Percentiles rank a stretch among this genome's conserved stretches.
Evolutionary conservation across 2,329 filamentous ascomycete species (phyloP).

Genomic region (Thelonectria discophora): DNA sequence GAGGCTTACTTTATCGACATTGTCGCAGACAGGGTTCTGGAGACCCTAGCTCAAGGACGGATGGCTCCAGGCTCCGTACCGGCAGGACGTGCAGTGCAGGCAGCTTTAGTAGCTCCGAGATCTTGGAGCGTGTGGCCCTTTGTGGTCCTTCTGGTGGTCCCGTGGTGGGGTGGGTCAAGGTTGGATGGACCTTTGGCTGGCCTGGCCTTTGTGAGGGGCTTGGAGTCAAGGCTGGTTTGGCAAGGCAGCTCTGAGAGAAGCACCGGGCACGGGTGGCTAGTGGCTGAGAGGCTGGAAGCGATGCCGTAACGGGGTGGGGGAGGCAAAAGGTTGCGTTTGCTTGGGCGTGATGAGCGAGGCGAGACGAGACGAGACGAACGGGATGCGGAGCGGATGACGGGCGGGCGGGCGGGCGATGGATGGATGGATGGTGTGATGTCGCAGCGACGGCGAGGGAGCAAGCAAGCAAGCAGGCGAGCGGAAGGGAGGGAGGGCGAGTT

Average conservation of each 20-base stretch:
- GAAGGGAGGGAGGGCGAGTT: not conserved
- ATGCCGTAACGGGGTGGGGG: slow-evolving; percentile 44
- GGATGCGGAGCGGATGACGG: slow-evolving; percentile 25
- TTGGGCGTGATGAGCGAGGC: slow-evolving; percentile 14
- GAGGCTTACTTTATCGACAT: slow-evolving; percentile 66
- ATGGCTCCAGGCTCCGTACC: slow-evolving; percentile 45
- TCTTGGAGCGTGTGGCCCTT: slow-evolving; percentile 43
- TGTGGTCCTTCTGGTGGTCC: slow-evolving; percentile 39
- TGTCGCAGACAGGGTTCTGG: slow-evolving; percentile 49
- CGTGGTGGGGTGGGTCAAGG: slow-evolving; percentile 40
- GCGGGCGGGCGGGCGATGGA: slow-evolving; percentile 11
- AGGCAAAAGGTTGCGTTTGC: slow-evolving; percentile 35
- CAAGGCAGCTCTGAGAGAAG: slow-evolving; percentile 19
- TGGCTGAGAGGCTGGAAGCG: slow-evolving; percentile 43
- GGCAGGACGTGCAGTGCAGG: slow-evolving; percentile 44
- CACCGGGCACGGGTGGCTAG: slow-evolving; percentile 37
- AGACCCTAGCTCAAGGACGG: slow-evolving; percentile 47
- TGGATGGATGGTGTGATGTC: slow-evolving; percentile 25
- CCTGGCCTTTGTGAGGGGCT: not conserved
- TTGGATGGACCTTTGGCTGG: slow-evolving; percentile 33
- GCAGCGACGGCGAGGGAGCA: slow-evolving; percentile 15
- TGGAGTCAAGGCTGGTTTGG: slow-evolving; percentile 31
- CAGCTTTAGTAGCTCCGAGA: slow-evolving; percentile 45
- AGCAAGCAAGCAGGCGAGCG: not conserved
- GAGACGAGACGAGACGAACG: slow-evolving; percentile 20